Base-by-base conservation (phyloP, 2,329 filamentous ascomycete species). In the Hymenoscyphus scutula region DNA sequence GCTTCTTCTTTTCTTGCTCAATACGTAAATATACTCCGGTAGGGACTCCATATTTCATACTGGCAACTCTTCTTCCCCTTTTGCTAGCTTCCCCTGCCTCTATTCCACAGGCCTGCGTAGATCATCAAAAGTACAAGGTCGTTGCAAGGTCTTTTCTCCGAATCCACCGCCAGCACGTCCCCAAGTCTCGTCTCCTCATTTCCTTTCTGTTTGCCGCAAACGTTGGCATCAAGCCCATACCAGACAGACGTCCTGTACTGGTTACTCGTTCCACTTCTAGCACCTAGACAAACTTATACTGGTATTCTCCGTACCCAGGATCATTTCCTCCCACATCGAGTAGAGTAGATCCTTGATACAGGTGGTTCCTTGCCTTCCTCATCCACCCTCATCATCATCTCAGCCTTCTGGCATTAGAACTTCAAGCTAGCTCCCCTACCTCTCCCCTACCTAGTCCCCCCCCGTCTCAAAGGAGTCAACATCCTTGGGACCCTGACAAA, bases 161-260 rank as follows among this genome's bases (percentile, higher is more conserved):
- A 54, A 54, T 54, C 53, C 45, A 51, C 45, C 19, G 45, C 29
- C 27, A 54, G 53, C 53, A 54, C 53, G 58, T 23, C 58, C 58
- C 29, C 58, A 53, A 53, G n/a, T 59, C 51, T 45, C 56, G 56
- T 41, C 54, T 64, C 41, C 53, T 68, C 65, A 69, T 67, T 66
- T 69, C 63, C 65, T 62, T 61, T 66, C 66, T 69, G 65, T 68
- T 69, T 70, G 68, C 64, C 55, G 65, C 69, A 67, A 70, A 70
- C 62, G 69, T 25, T 37, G 13, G 45, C 55, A 61, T 58, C 56
- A 60, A 60, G 60, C 60, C 45, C n/a, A 48, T 23, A 17, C 41
- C 41, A 48, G 41, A 48, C 19, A 48, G 58, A 29, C 57, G 61
- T 65, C 59, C 64, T 61, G 62, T 62, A 64, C 62, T 55, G 59